Evolutionary conservation across 192 early-diverging fungal species (phyloP), one percentile per base, ranked within the genome.

Genomic region (Diversispora eburnea): DNA sequence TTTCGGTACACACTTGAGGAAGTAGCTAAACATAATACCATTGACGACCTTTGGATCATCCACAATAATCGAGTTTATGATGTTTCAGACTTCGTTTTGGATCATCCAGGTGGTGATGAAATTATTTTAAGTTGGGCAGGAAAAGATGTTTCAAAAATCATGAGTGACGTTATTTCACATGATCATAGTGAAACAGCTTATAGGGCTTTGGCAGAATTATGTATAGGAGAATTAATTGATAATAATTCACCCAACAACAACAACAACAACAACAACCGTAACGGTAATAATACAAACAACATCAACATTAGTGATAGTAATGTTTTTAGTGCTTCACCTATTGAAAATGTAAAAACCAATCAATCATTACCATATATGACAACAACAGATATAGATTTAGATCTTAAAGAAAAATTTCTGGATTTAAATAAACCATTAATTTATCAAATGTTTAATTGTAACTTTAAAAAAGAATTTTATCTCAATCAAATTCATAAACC

Each of bases 91-190:
- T 98, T 98, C 81, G 86, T 91, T 71, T 79, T 81, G 8, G 95
- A 96, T 79, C 95, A 98, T 76, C 97, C 97, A 0, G 97, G 97
- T 49, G 97, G 97, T 17, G 90, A 89, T 41, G 95, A 98, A 43
- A 80, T 91, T 46, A 84, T 98, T 43, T 80, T 94, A 77, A 89
- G 95, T 77, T 91, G 93, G 79, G 95, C 86, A 52, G 97, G 97
- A 43, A 81, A 88, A 56, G 93, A 97, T 80, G 87, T 94, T n/a
- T 88, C 90, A 0, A 79, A 78, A 41, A 86, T 89, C 42, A 91
- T 97, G 92, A 82, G 87, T 52, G 94, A 97, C 82, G 75, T 83
- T 39, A 73, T 83, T 68, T 82, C 84, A 73, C 95, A 98, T 78
- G 70, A 75, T 6, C 96, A 98, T 78, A 91, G 92, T 1, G 89